phyloP scores from a whole-genome alignment of 176 grass and related monocot species.

The Neostapfia colusana region DNA sequence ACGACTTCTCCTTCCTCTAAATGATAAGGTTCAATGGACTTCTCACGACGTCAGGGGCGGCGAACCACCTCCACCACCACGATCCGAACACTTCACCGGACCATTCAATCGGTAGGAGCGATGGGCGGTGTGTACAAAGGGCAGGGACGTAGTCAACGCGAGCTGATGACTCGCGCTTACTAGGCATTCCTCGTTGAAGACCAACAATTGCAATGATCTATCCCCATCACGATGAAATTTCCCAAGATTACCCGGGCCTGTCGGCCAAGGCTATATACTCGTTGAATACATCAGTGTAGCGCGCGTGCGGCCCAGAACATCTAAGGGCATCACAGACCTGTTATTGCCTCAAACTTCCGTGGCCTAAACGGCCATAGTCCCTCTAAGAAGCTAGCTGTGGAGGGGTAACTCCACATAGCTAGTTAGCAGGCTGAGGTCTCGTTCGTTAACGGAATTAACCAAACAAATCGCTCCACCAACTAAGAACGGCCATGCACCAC shows the following conservation, averaged over 20 bases:
- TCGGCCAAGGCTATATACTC: conserved; percentile 78
- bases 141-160: no score
- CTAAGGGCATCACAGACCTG: conserved; percentile 86
- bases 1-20: conserved; percentile 65
- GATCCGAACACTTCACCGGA: conserved; percentile 31
- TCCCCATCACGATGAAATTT: conserved; percentile 90
- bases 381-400: conserved; percentile 71
- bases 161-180: conserved; percentile 51
- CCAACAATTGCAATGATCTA: conserved; percentile 97
- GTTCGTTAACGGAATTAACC: no score
- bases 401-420: no score
- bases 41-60: conserved; percentile 7
- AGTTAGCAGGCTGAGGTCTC: no score
- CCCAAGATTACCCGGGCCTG: conserved; percentile 65
- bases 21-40: conserved; percentile 50
- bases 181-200: conserved; percentile 90
- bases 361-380: conserved; percentile 68
- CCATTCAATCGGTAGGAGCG: conserved; percentile 3
- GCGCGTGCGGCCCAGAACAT: conserved; percentile 68
- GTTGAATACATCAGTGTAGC: conserved; percentile 86
- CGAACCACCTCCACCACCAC: neutral
- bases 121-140: no score
- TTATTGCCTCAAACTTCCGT: conserved; percentile 88
- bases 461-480: no score
- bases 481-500: no score